phyloP scores from a whole-genome alignment of 2,329 filamentous ascomycete genomes.

The Aureobasidium sp. region DNA sequence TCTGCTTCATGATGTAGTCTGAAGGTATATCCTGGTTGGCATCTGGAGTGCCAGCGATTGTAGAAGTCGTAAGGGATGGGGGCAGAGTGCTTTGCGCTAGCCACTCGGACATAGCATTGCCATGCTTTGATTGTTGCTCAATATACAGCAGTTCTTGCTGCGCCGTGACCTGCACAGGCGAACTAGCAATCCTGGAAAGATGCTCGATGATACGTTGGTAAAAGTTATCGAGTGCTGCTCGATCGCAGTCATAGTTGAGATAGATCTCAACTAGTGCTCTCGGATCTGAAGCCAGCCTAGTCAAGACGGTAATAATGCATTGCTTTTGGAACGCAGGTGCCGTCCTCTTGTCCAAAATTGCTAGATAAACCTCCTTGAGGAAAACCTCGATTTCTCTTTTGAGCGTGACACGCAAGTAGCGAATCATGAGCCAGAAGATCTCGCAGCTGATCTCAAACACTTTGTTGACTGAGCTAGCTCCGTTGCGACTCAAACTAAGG shows the following conservation, averaged over 20 bases:
- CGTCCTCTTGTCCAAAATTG: slow-evolving; percentile 78
- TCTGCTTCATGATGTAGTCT: slow-evolving; percentile 85
- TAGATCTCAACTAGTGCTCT: slow-evolving; percentile 89
- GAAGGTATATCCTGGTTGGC: slow-evolving; percentile 60
- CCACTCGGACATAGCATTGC: slow-evolving; percentile 62
- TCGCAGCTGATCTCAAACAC: slow-evolving; percentile 96
- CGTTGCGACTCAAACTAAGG: slow-evolving; percentile 88
- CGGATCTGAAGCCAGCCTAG: slow-evolving; percentile 76
- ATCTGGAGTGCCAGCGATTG: slow-evolving; percentile 44
- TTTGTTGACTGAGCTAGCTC: slow-evolving; percentile 80
- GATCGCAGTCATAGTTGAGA: slow-evolving; percentile 95
- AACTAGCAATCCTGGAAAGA: slow-evolving; percentile 75
- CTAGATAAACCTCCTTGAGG: slow-evolving; percentile 91
- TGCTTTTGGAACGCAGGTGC: slow-evolving; percentile 87
- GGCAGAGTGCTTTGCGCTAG: slow-evolving; percentile 77
- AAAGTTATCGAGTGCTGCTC: slow-evolving; percentile 87
- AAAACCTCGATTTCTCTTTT: slow-evolving; percentile 99
- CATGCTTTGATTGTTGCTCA: slow-evolving; percentile 57
- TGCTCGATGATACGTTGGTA: slow-evolving; percentile 93
- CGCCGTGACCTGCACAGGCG: slow-evolving; percentile 65
- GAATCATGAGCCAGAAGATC: slow-evolving; percentile 96
- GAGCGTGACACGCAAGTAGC: slow-evolving; percentile 84
- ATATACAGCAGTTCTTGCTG: slow-evolving; percentile 80
- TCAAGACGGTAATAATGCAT: slow-evolving; percentile 79
- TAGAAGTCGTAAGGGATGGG: slow-evolving; percentile 73